A percentile compares a stretch with the other conserved stretches of the same genome.
Conservation (phyloP, 768 basidiomycete genomes). For the Mycena alexandri region DNA sequence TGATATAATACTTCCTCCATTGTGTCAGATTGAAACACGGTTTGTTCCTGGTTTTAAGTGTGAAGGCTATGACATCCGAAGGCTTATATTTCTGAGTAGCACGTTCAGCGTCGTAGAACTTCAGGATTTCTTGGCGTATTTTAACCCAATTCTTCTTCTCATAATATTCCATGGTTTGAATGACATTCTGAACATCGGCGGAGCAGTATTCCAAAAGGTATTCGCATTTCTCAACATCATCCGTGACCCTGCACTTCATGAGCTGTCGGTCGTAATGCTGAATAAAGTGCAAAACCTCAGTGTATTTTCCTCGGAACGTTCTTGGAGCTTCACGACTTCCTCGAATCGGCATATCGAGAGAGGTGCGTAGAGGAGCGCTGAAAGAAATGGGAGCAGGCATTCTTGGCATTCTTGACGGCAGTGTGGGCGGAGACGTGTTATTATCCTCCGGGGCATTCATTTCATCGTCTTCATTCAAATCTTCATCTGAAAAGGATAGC, state of each 20-base stretch:
- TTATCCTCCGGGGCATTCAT: too few relatives aligned
- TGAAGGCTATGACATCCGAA: background rate
- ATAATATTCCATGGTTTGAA: background rate
- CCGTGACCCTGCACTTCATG: background rate
- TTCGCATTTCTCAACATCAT: background rate
- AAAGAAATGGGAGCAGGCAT: too few relatives aligned
- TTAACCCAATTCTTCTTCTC: background rate
- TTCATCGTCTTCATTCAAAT: too few relatives aligned
- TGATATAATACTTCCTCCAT: conserved; percentile 24
- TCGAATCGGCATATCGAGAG: conserved; percentile 9
- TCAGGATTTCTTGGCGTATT: background rate
- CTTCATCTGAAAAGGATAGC: too few relatives aligned
- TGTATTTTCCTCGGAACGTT: background rate
- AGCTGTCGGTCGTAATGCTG: conserved; percentile 8
- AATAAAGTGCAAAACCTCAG: conserved; percentile 3
- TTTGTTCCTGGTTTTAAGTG: background rate
- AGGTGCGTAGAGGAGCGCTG: background rate
- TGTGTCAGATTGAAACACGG: conserved; percentile 8
- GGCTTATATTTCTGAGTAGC: conserved; percentile 10
- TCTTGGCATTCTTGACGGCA: too few relatives aligned
- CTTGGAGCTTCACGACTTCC: conserved; percentile 1
- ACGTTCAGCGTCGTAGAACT: conserved; percentile 9
- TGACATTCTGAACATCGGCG: conserved; percentile 4
- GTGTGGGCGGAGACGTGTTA: too few relatives aligned
- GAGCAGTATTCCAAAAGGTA: conserved; percentile 13